Percentiles rank a stretch among this genome's conserved stretches.
Evolutionary conservation across 768 basidiomycete species (phyloP).

Genomic region (Leccinellum luteum): DNA sequence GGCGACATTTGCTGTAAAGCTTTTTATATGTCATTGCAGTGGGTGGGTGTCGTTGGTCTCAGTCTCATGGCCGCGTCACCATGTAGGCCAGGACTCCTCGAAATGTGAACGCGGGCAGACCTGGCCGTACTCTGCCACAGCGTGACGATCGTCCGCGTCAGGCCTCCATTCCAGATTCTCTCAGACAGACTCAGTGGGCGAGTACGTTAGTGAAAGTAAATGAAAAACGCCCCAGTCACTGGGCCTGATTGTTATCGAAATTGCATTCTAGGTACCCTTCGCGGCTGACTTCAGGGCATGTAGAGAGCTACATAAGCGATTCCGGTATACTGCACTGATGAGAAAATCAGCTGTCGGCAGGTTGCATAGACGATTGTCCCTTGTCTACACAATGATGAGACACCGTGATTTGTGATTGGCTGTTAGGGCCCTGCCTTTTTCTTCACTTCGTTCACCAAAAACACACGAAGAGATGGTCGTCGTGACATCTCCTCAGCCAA

Average conservation of each 20-base stretch:
- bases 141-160: neutral
- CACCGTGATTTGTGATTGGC: neutral
- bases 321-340: neutral
- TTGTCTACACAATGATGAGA: neutral
- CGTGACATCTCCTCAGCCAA: constrained; percentile 23
- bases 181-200: neutral
- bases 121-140: neutral
- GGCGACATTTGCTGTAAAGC: neutral
- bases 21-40: neutral
- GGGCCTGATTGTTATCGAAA: neutral
- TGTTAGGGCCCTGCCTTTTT: neutral
- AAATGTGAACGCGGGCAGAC: constrained; percentile 3
- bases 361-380: neutral
- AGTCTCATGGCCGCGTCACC: neutral
- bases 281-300: neutral
- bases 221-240: neutral
- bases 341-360: neutral
- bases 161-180: neutral
- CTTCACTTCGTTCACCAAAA: neutral
- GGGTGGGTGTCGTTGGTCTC: neutral
- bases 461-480: constrained; percentile 19
- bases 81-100: neutral
- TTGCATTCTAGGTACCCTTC: neutral
- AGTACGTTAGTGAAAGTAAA: neutral
- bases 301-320: neutral